Base-by-base conservation (phyloP, 2,329 filamentous ascomycete species). In the Xylaria multiplex region DNA sequence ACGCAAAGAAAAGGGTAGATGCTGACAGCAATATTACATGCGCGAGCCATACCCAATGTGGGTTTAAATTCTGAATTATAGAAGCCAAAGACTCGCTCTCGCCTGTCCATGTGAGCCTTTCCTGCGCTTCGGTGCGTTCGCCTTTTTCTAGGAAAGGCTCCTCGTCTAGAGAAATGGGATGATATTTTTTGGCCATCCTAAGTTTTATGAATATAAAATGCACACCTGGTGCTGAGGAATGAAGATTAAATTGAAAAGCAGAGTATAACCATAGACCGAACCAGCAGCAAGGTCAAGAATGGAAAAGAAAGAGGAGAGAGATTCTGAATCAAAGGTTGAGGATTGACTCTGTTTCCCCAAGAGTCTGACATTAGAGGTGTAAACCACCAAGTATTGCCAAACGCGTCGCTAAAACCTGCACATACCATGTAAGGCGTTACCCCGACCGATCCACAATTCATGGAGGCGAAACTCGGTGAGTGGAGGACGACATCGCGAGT, bases 41-140 rank as follows among this genome's bases (percentile, higher is more conserved):
- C 8, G 70, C 76, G 24, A 81, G 68, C 80, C 80, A 83, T 55
- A 72, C 65, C 80, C 79, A 81, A 68, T 80, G 67, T 35, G 76
- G 71, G 30, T 72, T 72, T 30, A 76, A 42, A 30, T 59, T 73
- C 9, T 66, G 61, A 14, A 73, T 24, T 14, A 66, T 66, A 27
- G 68, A 62, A 32, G 63, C 62, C 45, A 72, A 59, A 30, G 63
- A 69, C 43, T 65, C 54, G 19, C 42, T 64, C 19, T 56, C 64
- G 27, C 48, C 65, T 55, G 60, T 68, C 59, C 70, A 76, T 52
- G 65, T 62, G 66, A 66, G 71, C 62, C 70, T 73, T 49, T 77
- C 73, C n/a, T 73, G 69, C 24, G 68, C 19, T 19, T 72, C 71
- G 13, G 64, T 30, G 19, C 62, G 66, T 61, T 72, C 70, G 49